These are phyloP conservation scores for Gillenia trifoliata DNA, from an alignment of 306 rosid genomes.

Conservation along the genomic window DNA sequence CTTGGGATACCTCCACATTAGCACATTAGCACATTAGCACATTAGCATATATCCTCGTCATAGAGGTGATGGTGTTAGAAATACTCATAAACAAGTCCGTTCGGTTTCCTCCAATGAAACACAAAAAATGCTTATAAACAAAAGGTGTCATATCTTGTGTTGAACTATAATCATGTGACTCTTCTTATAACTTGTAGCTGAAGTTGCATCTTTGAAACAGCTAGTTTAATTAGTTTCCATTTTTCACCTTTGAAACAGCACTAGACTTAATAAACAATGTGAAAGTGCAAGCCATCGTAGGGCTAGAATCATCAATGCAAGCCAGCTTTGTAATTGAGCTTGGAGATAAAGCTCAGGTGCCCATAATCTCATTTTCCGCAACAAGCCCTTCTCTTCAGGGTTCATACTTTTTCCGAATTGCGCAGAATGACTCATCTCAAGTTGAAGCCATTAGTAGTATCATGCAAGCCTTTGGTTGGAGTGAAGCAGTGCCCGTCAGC, in stretches of 20 bases:
- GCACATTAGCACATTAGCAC: too few species aligned
- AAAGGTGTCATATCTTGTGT: too few species aligned
- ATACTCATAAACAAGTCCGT: too few species aligned
- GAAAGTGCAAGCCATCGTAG: constrained; percentile 33
- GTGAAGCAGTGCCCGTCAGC: constrained; percentile 33
- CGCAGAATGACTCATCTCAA: constrained; percentile 39
- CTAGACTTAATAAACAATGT: constrained; percentile 21
- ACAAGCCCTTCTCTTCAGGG: constrained; percentile 40
- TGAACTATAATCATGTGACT: too few species aligned
- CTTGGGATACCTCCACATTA: too few species aligned
- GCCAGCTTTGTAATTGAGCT: constrained; percentile 43
- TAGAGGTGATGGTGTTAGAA: too few species aligned
- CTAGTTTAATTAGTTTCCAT: neutral
- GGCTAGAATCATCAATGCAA: constrained; percentile 48
- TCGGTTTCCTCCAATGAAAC: too few species aligned
- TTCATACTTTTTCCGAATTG: constrained; percentile 42
- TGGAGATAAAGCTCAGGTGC: constrained; percentile 41
- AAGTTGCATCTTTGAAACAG: too few species aligned
- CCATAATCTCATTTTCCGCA: constrained; percentile 47
- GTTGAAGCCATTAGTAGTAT: constrained; percentile 29
- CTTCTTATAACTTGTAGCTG: too few species aligned
- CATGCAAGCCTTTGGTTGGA: constrained; percentile 42
- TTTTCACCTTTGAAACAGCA: constrained; percentile 7
- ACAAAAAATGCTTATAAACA: too few species aligned
- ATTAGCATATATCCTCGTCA: too few species aligned